Evolutionary conservation across 2,329 filamentous ascomycete genomes (phyloP), one percentile per base, ranked within the genome.

Genomic region (Pseudogymnoascus sp.): DNA sequence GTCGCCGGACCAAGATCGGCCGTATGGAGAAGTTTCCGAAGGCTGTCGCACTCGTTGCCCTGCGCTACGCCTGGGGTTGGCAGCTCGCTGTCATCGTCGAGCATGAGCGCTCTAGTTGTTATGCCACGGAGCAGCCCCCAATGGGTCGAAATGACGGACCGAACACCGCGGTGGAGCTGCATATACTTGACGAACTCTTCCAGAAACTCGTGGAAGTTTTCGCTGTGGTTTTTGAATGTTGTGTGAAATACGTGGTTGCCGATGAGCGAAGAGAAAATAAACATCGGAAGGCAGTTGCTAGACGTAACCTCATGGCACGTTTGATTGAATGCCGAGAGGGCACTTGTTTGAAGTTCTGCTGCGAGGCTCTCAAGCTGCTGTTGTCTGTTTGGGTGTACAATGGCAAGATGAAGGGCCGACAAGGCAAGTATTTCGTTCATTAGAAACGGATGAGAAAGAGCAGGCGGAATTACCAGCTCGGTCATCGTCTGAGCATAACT

Each of bases 211-310:
- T 71, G 68, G 8, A 77, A 70, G 31, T 71, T 66, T 14, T 66
- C 60, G 26, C 66, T 67, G 6, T 72, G 67, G 19, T 65, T 69
- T 14, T 69, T 58, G 1, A 78, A 71, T 0, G 73, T 72, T 6
- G 76, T 72, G 49, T 70, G 72, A 31, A 79, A 74, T 23, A 73
- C 71, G 61, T 77, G 74, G 1, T 75, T 67, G 61, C 72, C 73
- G 3, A 75, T 65, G 1, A 71, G 60, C 0, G 68, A 65, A 3
- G 72, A 70, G 61, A 74, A 75, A 2, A 71, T 66, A 37, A 73
- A 74, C 31, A 69, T 68, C 2, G 72, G 67, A 16, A 73, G 66
- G 16, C 68, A 72, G 49, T 73, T 73, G 0, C 63, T 61, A 0
- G 63, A 29, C 1, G 65, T 65, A 10, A 69, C 58, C 14, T 67